Evolutionary conservation across 768 basidiomycete genomes (phyloP).

Genomic region (Mycena epipterygia): DNA sequence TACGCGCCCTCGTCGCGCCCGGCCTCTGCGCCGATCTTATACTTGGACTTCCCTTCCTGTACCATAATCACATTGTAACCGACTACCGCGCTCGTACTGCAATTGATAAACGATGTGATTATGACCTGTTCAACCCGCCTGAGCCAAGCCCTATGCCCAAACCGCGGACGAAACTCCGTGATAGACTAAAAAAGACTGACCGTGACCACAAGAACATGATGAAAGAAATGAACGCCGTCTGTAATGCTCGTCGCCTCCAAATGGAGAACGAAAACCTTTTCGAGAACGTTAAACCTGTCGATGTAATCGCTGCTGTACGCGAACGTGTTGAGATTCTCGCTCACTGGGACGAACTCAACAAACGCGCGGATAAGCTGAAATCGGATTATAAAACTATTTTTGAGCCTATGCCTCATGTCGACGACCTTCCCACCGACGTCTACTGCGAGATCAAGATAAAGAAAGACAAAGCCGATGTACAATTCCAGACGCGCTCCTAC

Average conservation of each 20-base stretch:
- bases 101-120: slow-evolving; percentile 2
- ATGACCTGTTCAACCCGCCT: slow-evolving; percentile 11
- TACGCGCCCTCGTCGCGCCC: not conserved
- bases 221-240: slow-evolving; percentile 4
- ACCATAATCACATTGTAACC: not conserved
- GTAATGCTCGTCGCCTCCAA: not conserved
- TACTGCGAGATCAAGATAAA: slow-evolving; percentile 42
- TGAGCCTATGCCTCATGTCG: slow-evolving; percentile 42
- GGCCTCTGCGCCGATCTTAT: not conserved
- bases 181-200: slow-evolving; percentile 31
- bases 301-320: slow-evolving; percentile 3
- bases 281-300: slow-evolving; percentile 1
- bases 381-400: slow-evolving; percentile 38
- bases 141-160: not conserved
- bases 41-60: slow-evolving; percentile 1
- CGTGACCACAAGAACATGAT: slow-evolving; percentile 4
- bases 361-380: not conserved
- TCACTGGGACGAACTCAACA: not conserved
- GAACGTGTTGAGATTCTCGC: slow-evolving; percentile 1
- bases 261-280: not conserved
- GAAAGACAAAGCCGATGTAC: slow-evolving; percentile 33
- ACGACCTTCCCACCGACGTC: slow-evolving; percentile 41
- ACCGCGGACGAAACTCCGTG: not conserved
- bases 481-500: slow-evolving; percentile 43
- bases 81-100: not conserved